Base-by-base conservation (phyloP, 2,329 filamentous ascomycete species). In the Stagonosporopsis rhizophila region DNA sequence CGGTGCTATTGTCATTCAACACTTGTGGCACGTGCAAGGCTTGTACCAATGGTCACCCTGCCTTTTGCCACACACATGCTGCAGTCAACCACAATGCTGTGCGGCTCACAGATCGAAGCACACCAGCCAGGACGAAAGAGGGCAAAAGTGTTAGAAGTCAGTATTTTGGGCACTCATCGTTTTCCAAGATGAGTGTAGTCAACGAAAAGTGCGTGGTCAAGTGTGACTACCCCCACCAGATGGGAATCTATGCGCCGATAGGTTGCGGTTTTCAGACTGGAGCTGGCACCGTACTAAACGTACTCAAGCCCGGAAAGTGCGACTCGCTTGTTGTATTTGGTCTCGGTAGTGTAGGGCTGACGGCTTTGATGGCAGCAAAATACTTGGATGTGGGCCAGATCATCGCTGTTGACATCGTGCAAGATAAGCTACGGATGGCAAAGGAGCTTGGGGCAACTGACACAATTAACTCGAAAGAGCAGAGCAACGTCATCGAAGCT, bases 351-450 rank as follows among this genome's bases (percentile, higher is more conserved):
- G 79, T 80, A 0, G 79, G 78, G 0, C 58, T 80, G 0, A 70
- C 73, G 0, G 79, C 77, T 0, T 57, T 80, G 7, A 77, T 78
- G 70, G 77, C 77, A 1, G 71, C 77, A 1, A 74, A 72, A 22
- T 49, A 68, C 32, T 37, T 67, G 1, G 64, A 64, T 7, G 69
- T 68, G 2, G 62, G 63, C 35, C 65, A 60, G 42, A 75, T 83
- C 46, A 77, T 83, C 9, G 81, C 76, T 5, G 74, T 82, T 7
- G 81, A 83, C 58, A 68, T 82, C 9, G 72, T 81, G 12, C 66
- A 75, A 7, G 63, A 65, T 4, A 73, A 79, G 19, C 69, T 83
- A 12, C 71, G 75, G 22, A 59, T 83, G 20, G 81, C 81, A 0
- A 74, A 65, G 19, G 70, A 73, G 35, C 70, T 81, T 12, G 81